Evolutionary conservation across 495 filamentous ascomycete species (phyloP).

Genomic region (Podospora pseudocomata): DNA sequence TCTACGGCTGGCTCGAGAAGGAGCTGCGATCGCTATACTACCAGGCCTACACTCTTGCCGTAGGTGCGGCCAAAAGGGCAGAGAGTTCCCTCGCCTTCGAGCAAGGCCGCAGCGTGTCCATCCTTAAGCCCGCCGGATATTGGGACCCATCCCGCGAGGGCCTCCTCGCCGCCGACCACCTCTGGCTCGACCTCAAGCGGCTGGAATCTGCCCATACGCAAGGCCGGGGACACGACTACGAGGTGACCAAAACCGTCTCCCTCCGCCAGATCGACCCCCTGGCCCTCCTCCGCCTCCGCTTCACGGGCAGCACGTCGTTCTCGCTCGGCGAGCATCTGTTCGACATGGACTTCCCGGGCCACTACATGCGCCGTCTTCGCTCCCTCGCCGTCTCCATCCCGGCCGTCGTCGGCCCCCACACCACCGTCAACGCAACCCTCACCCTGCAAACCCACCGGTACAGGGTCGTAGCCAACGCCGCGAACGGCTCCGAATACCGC

Average conservation of each 20-base stretch:
- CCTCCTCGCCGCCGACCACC: background rate
- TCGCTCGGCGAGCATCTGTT: conserved; percentile 36
- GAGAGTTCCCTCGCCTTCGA: background rate
- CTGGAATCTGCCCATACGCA: background rate
- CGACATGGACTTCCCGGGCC: conserved; percentile 45
- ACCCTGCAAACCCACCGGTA: background rate
- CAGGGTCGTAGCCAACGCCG: too few relatives aligned
- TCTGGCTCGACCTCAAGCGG: background rate
- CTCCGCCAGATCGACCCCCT: background rate
- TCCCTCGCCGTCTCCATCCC: conserved; percentile 24
- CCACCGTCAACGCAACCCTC: background rate
- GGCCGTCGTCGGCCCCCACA: conserved; percentile 18
- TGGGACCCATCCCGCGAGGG: background rate
- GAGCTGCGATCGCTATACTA: background rate
- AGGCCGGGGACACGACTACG: too few relatives aligned
- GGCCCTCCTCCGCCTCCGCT: background rate
- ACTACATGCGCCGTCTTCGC: conserved; percentile 39
- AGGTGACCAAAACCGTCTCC: background rate
- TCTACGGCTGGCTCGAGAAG: background rate
- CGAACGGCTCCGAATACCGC: background rate
- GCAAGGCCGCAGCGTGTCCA: background rate
- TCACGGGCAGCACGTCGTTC: conserved; percentile 1
- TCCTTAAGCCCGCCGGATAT: background rate
- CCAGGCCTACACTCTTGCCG: background rate
- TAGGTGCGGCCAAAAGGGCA: background rate